Evolutionary conservation across 2,329 filamentous ascomycete genomes (phyloP), one percentile per base, ranked within the genome.

Genomic region (Thielaviopsis cerberus): DNA sequence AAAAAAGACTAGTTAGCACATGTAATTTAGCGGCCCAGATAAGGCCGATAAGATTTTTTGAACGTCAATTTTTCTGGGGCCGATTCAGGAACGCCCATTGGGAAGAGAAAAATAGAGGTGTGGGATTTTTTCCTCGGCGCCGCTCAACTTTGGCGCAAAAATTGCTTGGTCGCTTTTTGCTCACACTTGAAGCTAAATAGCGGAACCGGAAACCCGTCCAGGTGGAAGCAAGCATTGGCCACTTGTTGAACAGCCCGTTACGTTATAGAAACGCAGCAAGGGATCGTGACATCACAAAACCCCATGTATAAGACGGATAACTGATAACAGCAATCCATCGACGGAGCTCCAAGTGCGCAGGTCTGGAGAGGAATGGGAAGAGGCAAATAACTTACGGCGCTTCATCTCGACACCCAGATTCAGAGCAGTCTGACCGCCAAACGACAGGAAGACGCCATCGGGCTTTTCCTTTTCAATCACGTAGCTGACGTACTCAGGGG

Each of bases 391-490:
- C 59, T 61, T 54, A 61, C 59, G 86, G 69, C 88, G 86, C 76
- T 98, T 84, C 89, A 97, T 94, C 76, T 94, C 82, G 62, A 98
- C 91, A 76, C 92, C 92, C 65, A 97, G 75, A 74, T 97, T 97
- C 68, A 98, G 81, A 65, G 87, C 92, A 37, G 92, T 98, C 77
- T 98, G 92, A 56, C 92, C 92, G 73, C 92, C 92, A 66, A 97
- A 98, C 55, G 89, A 92, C 66, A 97, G 80, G 75, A 97, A 92
- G 70, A 98, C 94, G 66, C 91, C 92, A 75, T 98, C 92, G 50
- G 92, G 92, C 69, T 83, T 82, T 74, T 97, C 92, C 67, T 86
- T 85, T 76, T 97, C 89, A 69, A 98, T 97, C 62, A 98, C 91
- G 72, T 97, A 91, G 67, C 86, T 86, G 68, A 96, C 90, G 73